Percentiles rank a stretch among this genome's conserved stretches.
Conservation (phyloP, 305 asterid species). For the Fraxinus sp. region DNA sequence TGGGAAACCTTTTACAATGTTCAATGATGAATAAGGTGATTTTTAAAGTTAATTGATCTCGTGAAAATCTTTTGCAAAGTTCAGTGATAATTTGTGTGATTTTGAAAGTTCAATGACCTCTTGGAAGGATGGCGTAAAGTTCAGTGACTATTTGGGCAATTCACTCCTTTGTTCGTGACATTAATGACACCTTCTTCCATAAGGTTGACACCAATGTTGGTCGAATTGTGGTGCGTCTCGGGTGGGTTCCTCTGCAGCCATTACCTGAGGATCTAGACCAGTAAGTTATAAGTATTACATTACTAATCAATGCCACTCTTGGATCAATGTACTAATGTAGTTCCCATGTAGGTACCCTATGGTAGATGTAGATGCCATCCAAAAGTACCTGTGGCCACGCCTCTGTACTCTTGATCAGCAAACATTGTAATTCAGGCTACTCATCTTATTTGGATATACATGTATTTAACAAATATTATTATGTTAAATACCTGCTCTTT, state of each 20-base stretch:
- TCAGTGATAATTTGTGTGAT: too few species aligned
- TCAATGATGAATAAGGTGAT: too few species aligned
- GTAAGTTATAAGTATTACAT: constrained; percentile 40
- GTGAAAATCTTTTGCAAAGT: too few species aligned
- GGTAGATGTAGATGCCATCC: constrained; percentile 47
- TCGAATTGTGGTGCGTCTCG: constrained; percentile 58
- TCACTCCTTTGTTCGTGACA: not conserved
- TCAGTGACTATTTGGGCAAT: too few species aligned
- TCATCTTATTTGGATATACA: not conserved
- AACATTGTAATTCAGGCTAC: constrained; percentile 38
- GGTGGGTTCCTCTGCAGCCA: constrained; percentile 65
- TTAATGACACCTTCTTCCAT: not conserved
- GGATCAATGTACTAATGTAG: not conserved
- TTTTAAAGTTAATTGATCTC: too few species aligned
- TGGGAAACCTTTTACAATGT: too few species aligned
- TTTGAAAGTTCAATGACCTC: too few species aligned
- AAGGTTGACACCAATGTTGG: constrained; percentile 72
- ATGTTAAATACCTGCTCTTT: not conserved
- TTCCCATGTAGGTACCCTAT: constrained; percentile 51
- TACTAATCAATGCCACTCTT: not conserved
- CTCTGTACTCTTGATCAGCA: constrained; percentile 24
- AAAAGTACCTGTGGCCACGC: constrained; percentile 66
- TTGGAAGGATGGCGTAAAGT: too few species aligned
- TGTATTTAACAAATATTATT: not conserved
- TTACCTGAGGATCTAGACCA: constrained; percentile 42